Percentiles rank a stretch among this genome's conserved stretches.
Conservation (phyloP, 495 filamentous ascomycete species). For the Lasiosphaeriaceae sp. region DNA sequence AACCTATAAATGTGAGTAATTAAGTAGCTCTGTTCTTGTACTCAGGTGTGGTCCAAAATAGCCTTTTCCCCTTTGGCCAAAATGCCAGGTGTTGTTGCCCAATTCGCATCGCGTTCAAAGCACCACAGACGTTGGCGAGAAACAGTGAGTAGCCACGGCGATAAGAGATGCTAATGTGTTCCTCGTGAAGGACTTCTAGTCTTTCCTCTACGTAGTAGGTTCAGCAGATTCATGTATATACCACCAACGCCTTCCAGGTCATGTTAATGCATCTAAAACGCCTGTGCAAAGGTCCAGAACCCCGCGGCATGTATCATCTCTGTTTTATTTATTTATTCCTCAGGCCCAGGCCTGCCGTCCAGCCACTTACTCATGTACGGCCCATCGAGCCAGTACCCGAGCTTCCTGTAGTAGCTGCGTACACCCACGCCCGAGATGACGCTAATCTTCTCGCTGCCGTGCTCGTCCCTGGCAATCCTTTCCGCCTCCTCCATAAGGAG, state of each 20-base stretch:
- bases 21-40: too few relatives aligned
- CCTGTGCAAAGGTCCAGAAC: neutral
- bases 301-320: neutral
- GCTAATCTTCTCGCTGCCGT: constrained; percentile 87
- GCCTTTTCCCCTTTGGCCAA: too few relatives aligned
- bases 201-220: neutral
- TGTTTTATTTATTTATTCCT: neutral
- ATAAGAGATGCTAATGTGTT: too few relatives aligned
- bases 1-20: too few relatives aligned
- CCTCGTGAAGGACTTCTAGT: too few relatives aligned
- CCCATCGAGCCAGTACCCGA: constrained; percentile 90
- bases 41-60: too few relatives aligned
- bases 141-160: too few relatives aligned
- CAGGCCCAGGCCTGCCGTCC: constrained; percentile 36
- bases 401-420: constrained; percentile 84
- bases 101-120: too few relatives aligned
- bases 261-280: neutral
- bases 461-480: constrained; percentile 87
- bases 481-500: constrained; percentile 97
- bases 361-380: constrained; percentile 81
- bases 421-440: constrained; percentile 96
- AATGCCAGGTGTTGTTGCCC: too few relatives aligned
- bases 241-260: neutral
- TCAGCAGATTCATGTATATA: neutral
- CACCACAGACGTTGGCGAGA: too few relatives aligned